Conservation (phyloP, 2,329 filamentous ascomycete genomes). For the Xylariaceae sp. region DNA sequence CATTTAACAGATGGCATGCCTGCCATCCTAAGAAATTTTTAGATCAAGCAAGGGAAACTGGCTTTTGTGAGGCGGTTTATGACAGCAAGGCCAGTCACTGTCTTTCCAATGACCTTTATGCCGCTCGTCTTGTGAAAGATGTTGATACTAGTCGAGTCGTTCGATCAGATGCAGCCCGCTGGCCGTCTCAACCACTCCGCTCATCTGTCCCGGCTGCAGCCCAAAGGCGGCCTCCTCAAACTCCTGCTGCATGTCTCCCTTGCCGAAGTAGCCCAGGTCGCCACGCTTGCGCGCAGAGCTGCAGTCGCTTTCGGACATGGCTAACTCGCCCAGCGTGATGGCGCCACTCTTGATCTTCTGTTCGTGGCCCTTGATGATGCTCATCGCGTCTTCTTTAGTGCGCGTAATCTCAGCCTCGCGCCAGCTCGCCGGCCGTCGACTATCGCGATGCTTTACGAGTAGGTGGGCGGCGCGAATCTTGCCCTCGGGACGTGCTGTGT, state of each 20-base stretch:
- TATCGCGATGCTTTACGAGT: conserved; percentile 90
- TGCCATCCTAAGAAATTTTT: no score
- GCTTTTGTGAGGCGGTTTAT: no score
- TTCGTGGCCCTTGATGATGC: conserved; percentile 78
- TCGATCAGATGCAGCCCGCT: conserved; percentile 96
- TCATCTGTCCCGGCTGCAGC: conserved; percentile 86
- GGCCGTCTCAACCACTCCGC: conserved; percentile 85
- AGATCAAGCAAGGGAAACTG: no score
- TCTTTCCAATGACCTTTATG: not conserved
- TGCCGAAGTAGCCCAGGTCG: conserved; percentile 93
- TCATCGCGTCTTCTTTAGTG: conserved; percentile 82
- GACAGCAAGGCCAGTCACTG: not conserved
- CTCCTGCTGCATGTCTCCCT: conserved; percentile 97
- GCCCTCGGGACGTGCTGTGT: conserved; percentile 58
- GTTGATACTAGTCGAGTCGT: conserved; percentile 48
- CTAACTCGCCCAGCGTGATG: conserved; percentile 78
- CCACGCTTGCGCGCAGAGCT: conserved; percentile 93
- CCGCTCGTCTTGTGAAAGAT: not conserved
- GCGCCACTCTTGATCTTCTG: conserved; percentile 74
- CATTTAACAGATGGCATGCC: no score
- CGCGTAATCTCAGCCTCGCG: conserved; percentile 87
- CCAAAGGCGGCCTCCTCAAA: conserved; percentile 96
- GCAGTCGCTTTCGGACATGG: conserved; percentile 89
- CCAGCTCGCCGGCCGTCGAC: conserved; percentile 91
- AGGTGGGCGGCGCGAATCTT: conserved; percentile 95